Evolutionary conservation across 306 rosid genomes (phyloP).

Genomic region (Cicer chorassanicum): DNA sequence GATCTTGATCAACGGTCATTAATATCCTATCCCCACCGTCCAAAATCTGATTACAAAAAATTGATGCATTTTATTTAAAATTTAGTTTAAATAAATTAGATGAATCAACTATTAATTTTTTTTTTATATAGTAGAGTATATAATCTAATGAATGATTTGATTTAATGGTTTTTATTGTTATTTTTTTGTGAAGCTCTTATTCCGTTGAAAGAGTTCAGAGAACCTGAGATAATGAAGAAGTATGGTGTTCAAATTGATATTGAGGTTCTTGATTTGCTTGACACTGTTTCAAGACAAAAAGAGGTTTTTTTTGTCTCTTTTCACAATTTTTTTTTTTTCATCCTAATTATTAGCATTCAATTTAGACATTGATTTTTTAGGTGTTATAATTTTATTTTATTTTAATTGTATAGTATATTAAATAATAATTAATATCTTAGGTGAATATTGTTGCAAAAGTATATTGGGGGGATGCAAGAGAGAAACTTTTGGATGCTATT

Average conservation of each 20-base stretch:
- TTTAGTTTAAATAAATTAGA: too few species aligned
- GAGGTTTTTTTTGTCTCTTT: conserved; percentile 51
- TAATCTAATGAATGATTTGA: not conserved
- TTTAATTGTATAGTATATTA: not conserved
- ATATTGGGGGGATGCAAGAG: conserved; percentile 98
- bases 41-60: too few species aligned
- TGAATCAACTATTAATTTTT: not conserved
- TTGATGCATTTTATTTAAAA: too few species aligned
- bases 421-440: conserved; percentile 44
- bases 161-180: conserved; percentile 1
- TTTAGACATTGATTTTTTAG: not conserved
- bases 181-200: conserved; percentile 63
- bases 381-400: conserved; percentile 1
- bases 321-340: not conserved
- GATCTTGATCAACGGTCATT: too few species aligned
- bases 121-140: not conserved
- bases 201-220: conserved; percentile 76
- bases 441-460: conserved; percentile 69
- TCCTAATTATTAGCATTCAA: not conserved
- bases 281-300: conserved; percentile 76
- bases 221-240: conserved; percentile 68
- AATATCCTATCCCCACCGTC: too few species aligned
- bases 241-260: conserved; percentile 66
- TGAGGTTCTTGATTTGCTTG: conserved; percentile 80
- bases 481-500: conserved; percentile 75